Conservation (phyloP, 2,329 filamentous ascomycete species). For the Calonectria fujianensis region DNA sequence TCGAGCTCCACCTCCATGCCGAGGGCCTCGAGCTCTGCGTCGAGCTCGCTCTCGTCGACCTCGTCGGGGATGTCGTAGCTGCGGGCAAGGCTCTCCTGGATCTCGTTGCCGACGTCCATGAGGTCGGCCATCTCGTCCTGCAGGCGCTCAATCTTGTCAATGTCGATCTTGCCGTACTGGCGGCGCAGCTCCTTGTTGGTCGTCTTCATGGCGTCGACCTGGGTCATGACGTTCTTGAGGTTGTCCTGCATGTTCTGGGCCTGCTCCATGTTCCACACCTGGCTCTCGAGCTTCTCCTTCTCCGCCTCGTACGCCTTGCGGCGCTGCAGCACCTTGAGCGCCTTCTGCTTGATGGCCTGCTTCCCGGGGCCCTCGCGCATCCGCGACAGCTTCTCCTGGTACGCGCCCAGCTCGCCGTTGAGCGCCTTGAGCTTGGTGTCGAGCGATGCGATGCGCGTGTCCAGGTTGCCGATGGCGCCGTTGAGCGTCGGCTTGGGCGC, state of each 20-base stretch:
- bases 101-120: conserved; percentile 98
- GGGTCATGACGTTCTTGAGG: conserved; percentile 98
- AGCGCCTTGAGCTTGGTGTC: conserved; percentile 96
- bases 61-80: conserved; percentile 98
- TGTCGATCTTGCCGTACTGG: conserved; percentile 97
- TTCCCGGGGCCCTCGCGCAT: conserved; percentile 98
- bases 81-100: conserved; percentile 93
- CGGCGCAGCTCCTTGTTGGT: conserved; percentile 94
- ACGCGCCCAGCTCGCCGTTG: conserved; percentile 91
- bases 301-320: conserved; percentile 96
- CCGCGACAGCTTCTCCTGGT: conserved; percentile 90
- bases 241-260: conserved; percentile 99
- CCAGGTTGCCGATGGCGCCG: conserved; percentile 89
- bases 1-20: conserved; percentile 96
- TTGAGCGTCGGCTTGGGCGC: conserved; percentile 92
- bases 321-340: conserved; percentile 93
- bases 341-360: conserved; percentile 93
- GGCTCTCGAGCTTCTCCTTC: conserved; percentile 93
- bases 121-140: conserved; percentile 99
- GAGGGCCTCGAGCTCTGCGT: conserved; percentile 95
- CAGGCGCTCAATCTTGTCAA: conserved; percentile 97
- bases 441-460: conserved; percentile 88
- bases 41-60: conserved; percentile 95
- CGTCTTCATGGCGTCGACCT: conserved; percentile 97
- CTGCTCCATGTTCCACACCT: conserved; percentile 99